Evolutionary conservation across 441 rosid genomes (phyloP), one percentile per base, ranked within the genome.

Genomic region (Viola pubescens): DNA sequence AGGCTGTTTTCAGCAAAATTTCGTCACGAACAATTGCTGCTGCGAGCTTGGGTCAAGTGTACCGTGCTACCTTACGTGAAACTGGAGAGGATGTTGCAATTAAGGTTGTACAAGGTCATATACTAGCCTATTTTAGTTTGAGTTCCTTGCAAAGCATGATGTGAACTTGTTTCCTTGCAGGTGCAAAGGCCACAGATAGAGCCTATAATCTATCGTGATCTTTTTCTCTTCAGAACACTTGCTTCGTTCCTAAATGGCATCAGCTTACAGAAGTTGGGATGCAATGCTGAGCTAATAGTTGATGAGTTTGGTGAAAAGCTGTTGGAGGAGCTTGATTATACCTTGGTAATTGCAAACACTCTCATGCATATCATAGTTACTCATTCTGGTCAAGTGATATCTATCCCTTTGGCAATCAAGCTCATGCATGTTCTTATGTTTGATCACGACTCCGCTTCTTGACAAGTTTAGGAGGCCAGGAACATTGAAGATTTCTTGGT

Each of bases 301-400:
- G 95, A 91, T 78, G 98, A 87, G 77, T 91, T 89, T 76, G 97
- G 97, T 63, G 96, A 91, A 69, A 91, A 91, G 69, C 91, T 91
- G 65, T 70, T 88, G 86, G 98, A 91, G 81, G 98, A 91, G 86
- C 91, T 91, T 62, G 98, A 87, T 75, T 91, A 89, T 77, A 91
- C 95, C 64, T 75, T 87, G 96, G 96, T 91, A 91, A 45, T 52
- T 64, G 72, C 63, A 58, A 54, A 73, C 34, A 26, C 2, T 26
- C 34, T 26, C 34, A 26, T 26, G 34, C 34, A 26, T 26, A 26
- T 26, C 34, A 26, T 26, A 26, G 34, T 26, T 2, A 26, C 34
- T 26, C 34, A 26, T 26, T 26, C 34, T 26, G 34, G 34, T 26
- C 34, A 26, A 26, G 2, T 26, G 34, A 26, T 48, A 12, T 47